Evolutionary conservation across 805 yeast species (phyloP).

Genomic region (Pichia paraexigua): DNA sequence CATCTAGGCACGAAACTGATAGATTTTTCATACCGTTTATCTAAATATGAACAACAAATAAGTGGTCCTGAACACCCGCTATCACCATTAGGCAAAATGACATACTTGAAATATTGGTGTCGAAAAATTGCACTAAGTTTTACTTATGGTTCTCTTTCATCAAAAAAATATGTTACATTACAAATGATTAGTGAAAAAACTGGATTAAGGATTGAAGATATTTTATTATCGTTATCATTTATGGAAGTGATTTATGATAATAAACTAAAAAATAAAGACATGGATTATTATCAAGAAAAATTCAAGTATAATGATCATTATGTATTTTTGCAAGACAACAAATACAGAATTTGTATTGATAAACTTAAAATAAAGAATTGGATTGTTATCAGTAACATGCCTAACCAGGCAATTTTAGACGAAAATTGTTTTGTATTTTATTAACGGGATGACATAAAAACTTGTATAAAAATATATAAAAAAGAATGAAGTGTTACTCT

Average conservation of each 20-base stretch:
- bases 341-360: conserved; percentile 18
- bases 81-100: conserved; percentile 68
- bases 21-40: conserved; percentile 73
- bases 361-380: conserved; percentile 22
- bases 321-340: conserved; percentile 20
- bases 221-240: conserved; percentile 48
- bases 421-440: conserved; percentile 21
- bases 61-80: conserved; percentile 94
- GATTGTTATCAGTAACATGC: conserved; percentile 20
- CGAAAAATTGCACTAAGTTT: conserved; percentile 38
- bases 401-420: conserved; percentile 14
- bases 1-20: conserved; percentile 74
- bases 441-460: conserved; percentile 3
- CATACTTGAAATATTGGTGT: conserved; percentile 76
- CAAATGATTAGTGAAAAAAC: conserved; percentile 46
- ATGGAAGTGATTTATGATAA: conserved; percentile 37
- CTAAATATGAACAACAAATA: conserved; percentile 49
- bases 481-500: conserved; percentile 16
- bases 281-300: conserved; percentile 23
- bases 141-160: conserved; percentile 32
- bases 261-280: conserved; percentile 19
- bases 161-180: conserved; percentile 31
- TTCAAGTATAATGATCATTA: conserved; percentile 12
- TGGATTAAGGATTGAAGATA: conserved; percentile 58
- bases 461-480: not conserved